Evolutionary conservation across 2,329 filamentous ascomycete species (phyloP).

Genomic region (Epichloe gansuensis): DNA sequence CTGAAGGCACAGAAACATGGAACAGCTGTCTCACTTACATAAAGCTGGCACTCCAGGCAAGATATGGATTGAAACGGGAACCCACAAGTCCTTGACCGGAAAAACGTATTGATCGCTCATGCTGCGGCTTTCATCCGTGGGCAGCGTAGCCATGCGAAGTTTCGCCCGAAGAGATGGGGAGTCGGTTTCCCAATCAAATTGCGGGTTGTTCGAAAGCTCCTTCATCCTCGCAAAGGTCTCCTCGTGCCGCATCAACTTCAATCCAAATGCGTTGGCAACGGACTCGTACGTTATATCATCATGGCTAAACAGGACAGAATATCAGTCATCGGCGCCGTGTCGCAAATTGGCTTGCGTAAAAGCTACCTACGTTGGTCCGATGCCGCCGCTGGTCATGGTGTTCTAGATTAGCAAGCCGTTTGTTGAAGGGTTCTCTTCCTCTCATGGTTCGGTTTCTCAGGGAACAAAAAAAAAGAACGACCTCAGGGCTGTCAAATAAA

Average conservation of each 20-base stretch:
- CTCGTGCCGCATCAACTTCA: slow-evolving; percentile 66
- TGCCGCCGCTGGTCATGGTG: slow-evolving; percentile 54
- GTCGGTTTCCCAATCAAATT: slow-evolving; percentile 76
- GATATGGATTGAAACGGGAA: slow-evolving; percentile 80
- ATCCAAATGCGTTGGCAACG: slow-evolving; percentile 76
- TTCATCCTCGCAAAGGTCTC: slow-evolving; percentile 75
- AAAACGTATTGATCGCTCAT: slow-evolving; percentile 66
- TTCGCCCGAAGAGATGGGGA: slow-evolving; percentile 25
- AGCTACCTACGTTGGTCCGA: slow-evolving; percentile 70
- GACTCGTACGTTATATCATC: slow-evolving; percentile 96
- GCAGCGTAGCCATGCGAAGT: too few species aligned
- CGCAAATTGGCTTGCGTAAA: slow-evolving; percentile 6
- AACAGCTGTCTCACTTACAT: slow-evolving; percentile 33
- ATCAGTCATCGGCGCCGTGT: background rate
- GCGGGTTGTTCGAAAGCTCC: slow-evolving; percentile 58
- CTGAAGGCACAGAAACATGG: too few species aligned
- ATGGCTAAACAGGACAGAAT: slow-evolving; percentile 44
- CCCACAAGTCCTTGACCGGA: slow-evolving; percentile 72
- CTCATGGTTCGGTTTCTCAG: too few species aligned
- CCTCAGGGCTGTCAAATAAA: too few species aligned
- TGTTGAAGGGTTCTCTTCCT: background rate
- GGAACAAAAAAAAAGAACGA: too few species aligned
- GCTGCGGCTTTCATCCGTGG: slow-evolving; percentile 34
- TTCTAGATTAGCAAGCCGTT: background rate
- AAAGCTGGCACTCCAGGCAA: slow-evolving; percentile 78